Conservation (phyloP, 768 basidiomycete species). For the Amyloporia xantha region DNA sequence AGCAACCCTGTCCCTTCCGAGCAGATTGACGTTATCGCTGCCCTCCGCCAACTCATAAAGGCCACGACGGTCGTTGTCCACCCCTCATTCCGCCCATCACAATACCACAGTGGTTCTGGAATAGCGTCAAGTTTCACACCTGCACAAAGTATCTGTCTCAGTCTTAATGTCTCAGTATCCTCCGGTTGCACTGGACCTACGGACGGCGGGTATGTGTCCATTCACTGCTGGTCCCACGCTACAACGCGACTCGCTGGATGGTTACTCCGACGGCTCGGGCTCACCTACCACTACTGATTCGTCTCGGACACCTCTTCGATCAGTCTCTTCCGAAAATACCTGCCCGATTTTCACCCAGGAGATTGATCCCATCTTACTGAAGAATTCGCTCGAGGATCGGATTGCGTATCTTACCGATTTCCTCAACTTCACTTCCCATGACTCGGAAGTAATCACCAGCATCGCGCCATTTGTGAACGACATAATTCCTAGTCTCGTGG, state of each 20-base stretch:
- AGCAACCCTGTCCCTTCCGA: constrained; percentile 5
- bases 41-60: background rate
- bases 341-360: constrained; percentile 21
- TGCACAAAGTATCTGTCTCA: background rate
- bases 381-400: constrained; percentile 31
- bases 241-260: background rate
- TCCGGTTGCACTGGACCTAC: background rate
- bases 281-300: background rate
- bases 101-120: no score
- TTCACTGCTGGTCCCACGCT: constrained; percentile 4
- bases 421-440: constrained; percentile 35
- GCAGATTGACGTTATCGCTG: background rate
- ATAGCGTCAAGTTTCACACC: no score
- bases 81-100: background rate
- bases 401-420: constrained; percentile 40
- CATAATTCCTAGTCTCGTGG: constrained; percentile 37
- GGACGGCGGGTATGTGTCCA: constrained; percentile 9
- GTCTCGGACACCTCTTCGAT: background rate
- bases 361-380: constrained; percentile 22
- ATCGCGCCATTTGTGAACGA: constrained; percentile 35
- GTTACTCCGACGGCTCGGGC: constrained; percentile 4
- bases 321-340: background rate
- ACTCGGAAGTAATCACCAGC: constrained; percentile 36
- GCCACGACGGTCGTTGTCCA: background rate
- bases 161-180: background rate